These are phyloP conservation scores for Lentinula detonsa DNA, from an alignment of 768 basidiomycete species.

Conservation along the genomic window DNA sequence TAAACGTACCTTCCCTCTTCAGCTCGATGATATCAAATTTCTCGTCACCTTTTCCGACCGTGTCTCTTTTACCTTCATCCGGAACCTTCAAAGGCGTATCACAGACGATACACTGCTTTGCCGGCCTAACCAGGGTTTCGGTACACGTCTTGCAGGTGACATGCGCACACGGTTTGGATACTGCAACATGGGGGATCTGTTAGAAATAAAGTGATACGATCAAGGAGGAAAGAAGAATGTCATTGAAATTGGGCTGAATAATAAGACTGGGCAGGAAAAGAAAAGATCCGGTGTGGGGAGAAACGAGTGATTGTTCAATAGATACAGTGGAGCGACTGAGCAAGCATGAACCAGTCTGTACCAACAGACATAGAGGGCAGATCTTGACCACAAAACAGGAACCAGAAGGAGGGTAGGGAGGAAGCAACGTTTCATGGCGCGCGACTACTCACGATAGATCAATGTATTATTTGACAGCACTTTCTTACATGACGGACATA, in stretches of 20 bases:
- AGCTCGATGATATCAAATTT: slow-evolving; percentile 78
- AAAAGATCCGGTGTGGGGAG: too few relatives aligned
- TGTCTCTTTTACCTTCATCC: background rate
- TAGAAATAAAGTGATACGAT: too few relatives aligned
- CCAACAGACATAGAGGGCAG: too few relatives aligned
- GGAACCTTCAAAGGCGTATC: slow-evolving; percentile 43
- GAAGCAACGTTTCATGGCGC: background rate
- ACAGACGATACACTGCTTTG: slow-evolving; percentile 84
- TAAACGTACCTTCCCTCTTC: slow-evolving; percentile 70
- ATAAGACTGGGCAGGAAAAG: too few relatives aligned
- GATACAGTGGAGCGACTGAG: too few relatives aligned
- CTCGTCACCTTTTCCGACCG: slow-evolving; percentile 11
- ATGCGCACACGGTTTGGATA: slow-evolving; percentile 84
- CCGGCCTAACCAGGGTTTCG: slow-evolving; percentile 75
- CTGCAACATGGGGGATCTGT: slow-evolving; percentile 25
- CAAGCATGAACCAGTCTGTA: too few relatives aligned
- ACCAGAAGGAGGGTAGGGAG: too few relatives aligned
- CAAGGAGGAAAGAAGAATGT: too few relatives aligned
- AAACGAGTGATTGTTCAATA: too few relatives aligned
- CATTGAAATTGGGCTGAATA: too few relatives aligned
- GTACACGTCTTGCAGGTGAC: slow-evolving; percentile 90
- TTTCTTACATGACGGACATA: slow-evolving; percentile 88
- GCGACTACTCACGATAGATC: slow-evolving; percentile 51
- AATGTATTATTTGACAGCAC: slow-evolving; percentile 72
- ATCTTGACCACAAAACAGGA: too few relatives aligned